Base-by-base conservation (phyloP, 2,329 filamentous ascomycete species). In the Aspergillus ibericus region DNA sequence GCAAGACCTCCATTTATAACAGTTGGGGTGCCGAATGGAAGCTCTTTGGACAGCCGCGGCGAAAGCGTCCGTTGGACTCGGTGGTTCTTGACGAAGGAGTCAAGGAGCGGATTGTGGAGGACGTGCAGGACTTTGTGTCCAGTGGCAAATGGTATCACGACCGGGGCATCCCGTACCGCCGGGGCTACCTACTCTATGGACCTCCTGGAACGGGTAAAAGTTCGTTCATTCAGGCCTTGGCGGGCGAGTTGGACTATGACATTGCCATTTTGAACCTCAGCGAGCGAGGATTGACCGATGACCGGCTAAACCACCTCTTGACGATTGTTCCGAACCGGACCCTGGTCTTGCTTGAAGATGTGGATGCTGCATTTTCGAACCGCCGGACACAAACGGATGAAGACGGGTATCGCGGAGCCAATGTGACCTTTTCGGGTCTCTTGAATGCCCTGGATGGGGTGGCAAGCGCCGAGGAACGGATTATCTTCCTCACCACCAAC, bases 401-500 rank as follows among this genome's bases (percentile, higher is more conserved):
- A 1, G 92, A 97, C 67, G 93, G 93, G 2, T 97, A 96, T 70
- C 85, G 83, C 38, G 93, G 93, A 25, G 88, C 91, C 2, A 95
- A 90, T 16, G 93, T 97, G 22, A 99, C 95, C 0, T 98, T 97
- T 69, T 98, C 93, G 0, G 93, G 93, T 0, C 79, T 98, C 18
- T 80, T 98, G 36, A 93, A 93, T 68, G 89, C 90, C 0, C 76
- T 93, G 13, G 95, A 99, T 63, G 95, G 95, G 1, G 87, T 98
- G n/a, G 92, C 92, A 6, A 96, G 93, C 53, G 91, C 92, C 12
- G 95, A 98, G 73, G 93, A 98, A 78, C 86, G 95, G 54, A 90
- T 99, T 62, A 87, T 96, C 1, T 96, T 99, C 75, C 81, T 96
- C 62, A 99, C 95, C 1, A 96, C 93, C 18, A 99, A 99, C 70